A percentile compares a stretch with the other conserved stretches of the same genome.
phyloP scores from a whole-genome alignment of 2,329 filamentous ascomycete genomes.

The Fusarium sp. region DNA sequence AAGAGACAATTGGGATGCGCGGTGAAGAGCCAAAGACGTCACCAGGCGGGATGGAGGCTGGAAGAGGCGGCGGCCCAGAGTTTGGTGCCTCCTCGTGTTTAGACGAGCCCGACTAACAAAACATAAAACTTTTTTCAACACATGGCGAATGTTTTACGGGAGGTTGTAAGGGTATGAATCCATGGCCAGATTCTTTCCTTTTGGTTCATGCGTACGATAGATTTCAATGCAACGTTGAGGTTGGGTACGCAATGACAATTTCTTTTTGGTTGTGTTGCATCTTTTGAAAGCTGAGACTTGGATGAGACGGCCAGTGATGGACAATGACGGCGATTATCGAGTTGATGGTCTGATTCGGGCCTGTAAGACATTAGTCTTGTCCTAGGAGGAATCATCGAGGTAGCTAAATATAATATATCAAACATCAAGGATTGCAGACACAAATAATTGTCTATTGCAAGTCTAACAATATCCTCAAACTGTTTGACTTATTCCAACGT shows the following conservation, averaged over 20 bases:
- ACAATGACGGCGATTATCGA: conserved; percentile 7
- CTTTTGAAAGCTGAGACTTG: conserved; percentile 3
- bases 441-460: neutral
- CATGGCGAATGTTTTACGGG: neutral
- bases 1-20: conserved; percentile 9
- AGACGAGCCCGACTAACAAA: neutral
- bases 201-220: neutral
- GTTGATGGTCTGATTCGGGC: conserved; percentile 7
- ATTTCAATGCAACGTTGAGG: conserved; percentile 5
- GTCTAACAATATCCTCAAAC: neutral
- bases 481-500: neutral
- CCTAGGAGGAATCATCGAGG: neutral
- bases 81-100: conserved; percentile 15
- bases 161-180: conserved; percentile 8
- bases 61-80: conserved; percentile 17
- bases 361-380: neutral
- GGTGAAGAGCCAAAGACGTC: conserved; percentile 31
- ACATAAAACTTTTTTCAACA: neutral
- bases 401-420: neutral
- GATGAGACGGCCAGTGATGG: conserved; percentile 4
- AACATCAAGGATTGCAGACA: neutral
- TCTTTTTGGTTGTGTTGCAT: neutral
- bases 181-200: neutral
- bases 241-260: neutral
- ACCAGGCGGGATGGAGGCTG: conserved; percentile 1